Evolutionary conservation across 345 rosid genomes (phyloP).

Genomic region (Eucalyptus urophylla): DNA sequence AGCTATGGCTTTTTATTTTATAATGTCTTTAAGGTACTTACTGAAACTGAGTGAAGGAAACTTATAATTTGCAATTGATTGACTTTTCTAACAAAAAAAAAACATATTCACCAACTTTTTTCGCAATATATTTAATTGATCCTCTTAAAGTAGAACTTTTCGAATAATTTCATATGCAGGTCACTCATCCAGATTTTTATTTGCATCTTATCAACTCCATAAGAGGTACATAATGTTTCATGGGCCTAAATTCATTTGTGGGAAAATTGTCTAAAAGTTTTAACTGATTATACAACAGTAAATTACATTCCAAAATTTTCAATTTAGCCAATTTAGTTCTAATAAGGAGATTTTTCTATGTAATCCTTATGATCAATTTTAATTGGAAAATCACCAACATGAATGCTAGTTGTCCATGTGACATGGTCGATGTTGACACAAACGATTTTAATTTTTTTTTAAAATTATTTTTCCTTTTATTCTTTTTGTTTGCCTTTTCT

Average conservation of each 20-base stretch:
- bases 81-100: not conserved
- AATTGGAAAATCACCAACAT: too few species aligned
- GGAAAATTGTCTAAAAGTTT: not conserved
- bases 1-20: not conserved
- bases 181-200: not conserved
- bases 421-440: accelerated
- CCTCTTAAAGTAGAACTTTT: not conserved
- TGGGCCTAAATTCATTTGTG: not conserved
- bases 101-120: not conserved
- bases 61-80: not conserved
- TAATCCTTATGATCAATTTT: too few species aligned
- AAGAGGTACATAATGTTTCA: not conserved
- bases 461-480: not conserved
- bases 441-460: too few species aligned
- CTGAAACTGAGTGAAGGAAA: not conserved
- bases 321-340: too few species aligned
- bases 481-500: too few species aligned
- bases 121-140: not conserved
- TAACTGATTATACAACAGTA: not conserved
- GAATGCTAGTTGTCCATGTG: too few species aligned
- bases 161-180: not conserved
- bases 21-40: not conserved
- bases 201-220: not conserved
- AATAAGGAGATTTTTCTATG: too few species aligned
- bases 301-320: not conserved